Percentiles rank a stretch among this genome's conserved stretches.
Evolutionary conservation across 1,284 basidiomycete genomes (phyloP).

Genomic region (Marasmius sp.): DNA sequence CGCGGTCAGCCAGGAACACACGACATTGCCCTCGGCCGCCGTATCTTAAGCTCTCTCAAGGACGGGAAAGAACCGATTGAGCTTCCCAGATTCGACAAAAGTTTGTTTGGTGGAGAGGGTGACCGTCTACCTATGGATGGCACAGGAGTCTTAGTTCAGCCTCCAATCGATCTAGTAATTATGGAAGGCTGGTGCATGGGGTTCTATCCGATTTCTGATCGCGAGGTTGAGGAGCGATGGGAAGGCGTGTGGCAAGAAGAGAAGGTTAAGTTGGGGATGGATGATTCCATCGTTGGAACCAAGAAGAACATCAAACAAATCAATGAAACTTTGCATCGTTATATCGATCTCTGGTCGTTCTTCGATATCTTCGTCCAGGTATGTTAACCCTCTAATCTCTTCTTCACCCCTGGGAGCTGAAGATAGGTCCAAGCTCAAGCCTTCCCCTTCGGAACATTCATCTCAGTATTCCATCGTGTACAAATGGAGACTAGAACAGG

Average conservation of each 20-base stretch:
- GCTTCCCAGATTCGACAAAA: slow-evolving; percentile 89
- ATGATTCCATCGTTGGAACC: slow-evolving; percentile 35
- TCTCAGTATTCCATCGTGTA: slow-evolving; percentile 62
- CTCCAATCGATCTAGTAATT: slow-evolving; percentile 81
- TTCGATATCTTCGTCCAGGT: slow-evolving; percentile 76
- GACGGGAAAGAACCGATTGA: slow-evolving; percentile 48
- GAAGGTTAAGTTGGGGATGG: slow-evolving; percentile 37
- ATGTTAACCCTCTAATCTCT: slow-evolving; percentile 15
- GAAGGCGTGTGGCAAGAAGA: slow-evolving; percentile 39
- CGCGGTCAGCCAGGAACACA: slow-evolving; percentile 89
- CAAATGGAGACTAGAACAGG: slow-evolving; percentile 84
- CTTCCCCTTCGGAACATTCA: slow-evolving; percentile 32
- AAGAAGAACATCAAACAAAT: slow-evolving; percentile 57
- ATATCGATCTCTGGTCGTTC: slow-evolving; percentile 64
- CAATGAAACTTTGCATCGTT: slow-evolving; percentile 59
- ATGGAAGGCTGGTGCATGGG: slow-evolving; percentile 87
- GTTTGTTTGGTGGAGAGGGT: slow-evolving; percentile 74
- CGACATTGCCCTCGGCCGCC: slow-evolving; percentile 65
- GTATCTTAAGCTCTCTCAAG: slow-evolving; percentile 52
- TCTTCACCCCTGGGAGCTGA: neutral
- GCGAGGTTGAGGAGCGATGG: slow-evolving; percentile 48
- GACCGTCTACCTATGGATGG: slow-evolving; percentile 64
- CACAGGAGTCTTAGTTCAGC: slow-evolving; percentile 37
- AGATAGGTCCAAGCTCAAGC: slow-evolving; percentile 44
- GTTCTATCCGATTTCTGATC: slow-evolving; percentile 56